Percentiles rank a stretch among this genome's conserved stretches.
These are phyloP conservation scores for Quercus lobata DNA, from an alignment of 331 rosid species.

Conservation along the genomic window DNA sequence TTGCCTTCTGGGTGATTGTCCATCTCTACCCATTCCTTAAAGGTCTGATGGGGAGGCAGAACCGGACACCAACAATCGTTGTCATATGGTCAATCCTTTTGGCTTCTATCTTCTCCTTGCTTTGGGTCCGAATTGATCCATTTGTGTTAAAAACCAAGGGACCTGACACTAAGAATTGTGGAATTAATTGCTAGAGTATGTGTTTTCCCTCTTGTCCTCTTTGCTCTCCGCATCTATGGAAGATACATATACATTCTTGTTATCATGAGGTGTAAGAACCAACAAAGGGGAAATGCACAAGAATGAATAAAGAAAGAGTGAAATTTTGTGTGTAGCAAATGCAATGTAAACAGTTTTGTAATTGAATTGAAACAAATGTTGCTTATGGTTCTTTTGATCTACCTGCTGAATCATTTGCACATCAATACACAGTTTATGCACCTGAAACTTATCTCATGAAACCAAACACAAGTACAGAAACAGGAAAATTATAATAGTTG, in stretches of 20 bases:
- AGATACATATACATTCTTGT: constrained; percentile 43
- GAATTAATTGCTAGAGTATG: constrained; percentile 68
- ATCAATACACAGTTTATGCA: constrained; percentile 18
- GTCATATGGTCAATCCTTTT: constrained; percentile 89
- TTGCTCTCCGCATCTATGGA: constrained; percentile 35
- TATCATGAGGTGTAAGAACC: constrained; percentile 32
- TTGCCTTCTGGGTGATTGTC: constrained; percentile 88
- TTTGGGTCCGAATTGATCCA: constrained; percentile 95
- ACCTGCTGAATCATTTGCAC: background rate
- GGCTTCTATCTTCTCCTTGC: constrained; percentile 94
- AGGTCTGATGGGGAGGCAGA: constrained; percentile 93
- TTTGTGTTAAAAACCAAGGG: constrained; percentile 86
- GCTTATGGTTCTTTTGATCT: constrained; percentile 20
- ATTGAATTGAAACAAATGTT: constrained; percentile 36
- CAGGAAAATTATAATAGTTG: background rate
- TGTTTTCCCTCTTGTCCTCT: constrained; percentile 24
- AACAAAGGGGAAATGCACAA: constrained; percentile 33
- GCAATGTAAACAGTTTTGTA: constrained; percentile 52
- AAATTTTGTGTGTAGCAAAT: constrained; percentile 42
- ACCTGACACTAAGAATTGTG: constrained; percentile 80
- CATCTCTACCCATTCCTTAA: constrained; percentile 97
- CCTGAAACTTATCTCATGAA: constrained; percentile 1
- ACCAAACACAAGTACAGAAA: background rate
- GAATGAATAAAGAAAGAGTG: constrained; percentile 52
- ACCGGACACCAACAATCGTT: constrained; percentile 90